Percentiles rank a stretch among this genome's conserved stretches.
phyloP scores from a whole-genome alignment of 1,284 basidiomycete species.

The Moniliophthora roreri region DNA sequence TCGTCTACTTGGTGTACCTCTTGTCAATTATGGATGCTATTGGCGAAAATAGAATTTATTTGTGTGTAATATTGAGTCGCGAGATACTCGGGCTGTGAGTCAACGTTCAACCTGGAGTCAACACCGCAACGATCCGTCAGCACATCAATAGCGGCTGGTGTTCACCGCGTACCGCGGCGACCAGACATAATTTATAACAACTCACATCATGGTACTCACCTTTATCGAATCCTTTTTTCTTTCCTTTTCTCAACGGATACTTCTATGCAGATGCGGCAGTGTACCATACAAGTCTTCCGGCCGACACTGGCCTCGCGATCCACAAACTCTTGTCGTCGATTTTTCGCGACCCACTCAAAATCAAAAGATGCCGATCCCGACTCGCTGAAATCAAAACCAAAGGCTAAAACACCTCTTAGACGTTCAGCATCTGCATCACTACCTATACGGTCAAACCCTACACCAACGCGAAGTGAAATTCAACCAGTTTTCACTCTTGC shows the following conservation, averaged over 20 bases:
- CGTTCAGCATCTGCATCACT: constrained; percentile 76
- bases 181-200: neutral
- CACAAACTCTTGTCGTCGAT: neutral
- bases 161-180: neutral
- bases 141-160: neutral
- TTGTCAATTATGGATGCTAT: neutral
- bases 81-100: neutral
- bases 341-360: neutral
- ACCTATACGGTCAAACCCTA: constrained; percentile 76
- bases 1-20: neutral
- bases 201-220: no score
- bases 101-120: neutral
- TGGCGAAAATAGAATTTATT: neutral
- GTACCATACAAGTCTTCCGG: neutral
- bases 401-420: constrained; percentile 72
- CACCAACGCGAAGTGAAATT: constrained; percentile 74
- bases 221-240: no score
- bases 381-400: constrained; percentile 59
- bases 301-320: neutral
- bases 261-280: neutral
- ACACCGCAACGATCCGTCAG: neutral
- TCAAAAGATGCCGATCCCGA: constrained; percentile 20
- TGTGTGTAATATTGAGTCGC: neutral
- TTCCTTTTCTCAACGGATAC: no score
- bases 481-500: constrained; percentile 73